Base-by-base conservation (phyloP, 257 asterid species). In the Capsicum baccatum region DNA sequence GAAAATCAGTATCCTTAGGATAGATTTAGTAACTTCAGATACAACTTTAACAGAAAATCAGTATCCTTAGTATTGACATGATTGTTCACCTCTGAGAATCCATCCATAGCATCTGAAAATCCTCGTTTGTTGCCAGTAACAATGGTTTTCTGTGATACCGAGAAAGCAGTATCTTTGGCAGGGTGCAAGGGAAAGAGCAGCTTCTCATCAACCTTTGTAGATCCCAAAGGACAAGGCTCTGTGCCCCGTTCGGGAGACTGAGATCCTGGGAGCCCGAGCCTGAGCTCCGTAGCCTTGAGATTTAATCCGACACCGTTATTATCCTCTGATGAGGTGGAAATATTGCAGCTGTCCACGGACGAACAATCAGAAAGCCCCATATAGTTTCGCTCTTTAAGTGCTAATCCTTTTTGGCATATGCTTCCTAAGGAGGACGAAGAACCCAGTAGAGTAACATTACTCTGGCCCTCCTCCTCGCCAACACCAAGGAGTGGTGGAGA, bases 61-160 rank as follows among this genome's bases (percentile, higher is more conserved):
- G 82, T 47, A 58, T 17, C 59, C 64, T 64, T 74, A 19, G 5
- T 9, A 76, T 60, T 35, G 19, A 63, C 62, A 60, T 8, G 80
- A 81, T 55, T 60, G 16, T 62, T 88, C 67, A 90, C 92, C 92
- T 91, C 92, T 3, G 92, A 83, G 83, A 86, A 88, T 80, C 86
- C 94, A 79, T 92, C 88, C 94, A 93, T 89, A 74, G 93, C 91
- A 66, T 93, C 97, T 63, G 97, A 86, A 82, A 93, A 93, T 52
- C 94, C 97, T 87, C 97, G 85, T 90, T 93, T 93, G 88, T 89
- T 93, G 63, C 97, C 97, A 1, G 92, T 87, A 80, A 89, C 91
- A 63, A 82, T 79, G 3, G 90, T 48, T 83, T 93, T 91, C 79
- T 83, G 88, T 13, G 84, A 78, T 11, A 83, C 81, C 1, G 19